A percentile compares a stretch with the other conserved stretches of the same genome.
Conservation (phyloP, 129 eudicot genomes). For the Tagetes patula region DNA sequence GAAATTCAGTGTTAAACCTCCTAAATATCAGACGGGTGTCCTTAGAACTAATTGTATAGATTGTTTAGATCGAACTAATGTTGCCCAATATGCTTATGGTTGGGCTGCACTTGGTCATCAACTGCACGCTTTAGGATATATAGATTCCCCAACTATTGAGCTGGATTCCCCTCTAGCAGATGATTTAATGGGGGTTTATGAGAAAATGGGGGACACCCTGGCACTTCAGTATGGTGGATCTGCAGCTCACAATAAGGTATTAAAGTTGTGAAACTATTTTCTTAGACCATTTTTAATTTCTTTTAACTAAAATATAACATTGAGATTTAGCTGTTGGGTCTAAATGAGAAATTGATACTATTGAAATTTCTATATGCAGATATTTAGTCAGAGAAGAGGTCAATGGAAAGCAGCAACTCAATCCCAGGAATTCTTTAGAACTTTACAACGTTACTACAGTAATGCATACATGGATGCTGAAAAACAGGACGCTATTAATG, state of each 20-base stretch:
- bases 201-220: conserved; percentile 96
- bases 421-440: conserved; percentile 87
- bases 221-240: conserved; percentile 97
- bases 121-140: conserved; percentile 76
- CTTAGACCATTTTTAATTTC: not conserved
- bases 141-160: conserved; percentile 46
- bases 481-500: conserved; percentile 93
- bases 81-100: conserved; percentile 92
- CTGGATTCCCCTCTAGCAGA: conserved; percentile 72
- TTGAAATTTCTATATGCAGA: conserved; percentile 41
- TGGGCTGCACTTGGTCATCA: conserved; percentile 93
- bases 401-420: conserved; percentile 98
- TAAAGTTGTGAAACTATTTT: not conserved
- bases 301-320: conserved; percentile 7
- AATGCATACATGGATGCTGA: conserved; percentile 98
- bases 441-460: conserved; percentile 89
- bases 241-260: conserved; percentile 99
- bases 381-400: conserved; percentile 90
- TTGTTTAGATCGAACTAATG: conserved; percentile 97
- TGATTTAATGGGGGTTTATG: conserved; percentile 74
- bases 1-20: conserved; percentile 38
- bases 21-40: conserved; percentile 74
- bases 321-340: conserved; percentile 9
- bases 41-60: conserved; percentile 96
- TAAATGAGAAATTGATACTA: not conserved